These are phyloP conservation scores for Puya raimondii DNA, from an alignment of 176 grass and related monocot species.

Conservation along the genomic window DNA sequence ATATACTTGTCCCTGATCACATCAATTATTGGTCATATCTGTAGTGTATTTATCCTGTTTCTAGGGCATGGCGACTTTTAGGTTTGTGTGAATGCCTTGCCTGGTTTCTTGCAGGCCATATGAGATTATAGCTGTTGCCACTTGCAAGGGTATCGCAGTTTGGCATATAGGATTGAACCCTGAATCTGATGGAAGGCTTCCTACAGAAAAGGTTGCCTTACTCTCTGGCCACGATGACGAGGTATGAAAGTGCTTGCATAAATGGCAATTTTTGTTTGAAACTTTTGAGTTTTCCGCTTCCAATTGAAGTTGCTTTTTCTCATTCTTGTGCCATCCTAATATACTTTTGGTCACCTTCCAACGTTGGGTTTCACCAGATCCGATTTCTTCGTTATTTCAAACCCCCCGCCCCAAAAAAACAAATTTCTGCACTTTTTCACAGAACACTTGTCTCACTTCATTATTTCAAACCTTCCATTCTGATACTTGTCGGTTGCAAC, in stretches of 20 bases:
- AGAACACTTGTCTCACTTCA: constrained; percentile 7
- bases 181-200: constrained; percentile 42
- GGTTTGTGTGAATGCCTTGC: constrained; percentile 1
- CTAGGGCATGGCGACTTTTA: background rate
- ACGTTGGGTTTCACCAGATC: background rate
- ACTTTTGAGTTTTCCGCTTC: background rate
- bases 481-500: background rate
- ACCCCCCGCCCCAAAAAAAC: background rate
- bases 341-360: background rate
- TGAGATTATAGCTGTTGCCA: constrained; percentile 81
- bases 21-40: background rate
- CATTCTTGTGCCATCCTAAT: background rate
- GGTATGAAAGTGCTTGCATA: constrained; percentile 33
- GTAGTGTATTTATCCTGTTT: background rate
- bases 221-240: constrained; percentile 58
- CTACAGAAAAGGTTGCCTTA: constrained; percentile 62
- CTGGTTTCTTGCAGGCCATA: constrained; percentile 49
- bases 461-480: background rate
- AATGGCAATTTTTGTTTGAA: background rate
- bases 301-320: background rate
- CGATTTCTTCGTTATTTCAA: background rate
- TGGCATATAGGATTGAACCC: constrained; percentile 59
- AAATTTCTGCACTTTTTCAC: background rate
- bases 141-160: constrained; percentile 76
- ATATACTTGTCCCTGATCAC: too few relatives aligned